Conservation (phyloP, 495 filamentous ascomycete genomes). For the Neurospora terricola region DNA sequence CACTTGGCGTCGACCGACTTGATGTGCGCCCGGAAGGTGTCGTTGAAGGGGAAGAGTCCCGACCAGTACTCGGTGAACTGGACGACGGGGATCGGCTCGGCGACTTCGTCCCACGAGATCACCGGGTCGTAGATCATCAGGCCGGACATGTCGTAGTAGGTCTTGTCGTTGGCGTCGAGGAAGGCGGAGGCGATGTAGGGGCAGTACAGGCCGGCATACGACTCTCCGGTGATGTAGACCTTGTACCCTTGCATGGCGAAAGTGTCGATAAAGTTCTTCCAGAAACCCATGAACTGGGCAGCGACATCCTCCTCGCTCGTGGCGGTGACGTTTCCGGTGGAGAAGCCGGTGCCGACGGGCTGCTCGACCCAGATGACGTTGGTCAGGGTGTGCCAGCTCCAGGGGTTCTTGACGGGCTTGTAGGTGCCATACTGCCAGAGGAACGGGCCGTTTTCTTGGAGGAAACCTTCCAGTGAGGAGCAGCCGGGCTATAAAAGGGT, state of each 20-base stretch:
- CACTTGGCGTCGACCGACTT: slow-evolving; percentile 46
- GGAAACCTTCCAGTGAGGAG: slow-evolving; percentile 55
- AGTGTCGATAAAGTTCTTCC: slow-evolving; percentile 57
- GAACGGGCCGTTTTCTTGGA: slow-evolving; percentile 73
- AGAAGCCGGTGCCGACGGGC: slow-evolving; percentile 68
- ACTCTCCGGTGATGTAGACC: slow-evolving; percentile 61
- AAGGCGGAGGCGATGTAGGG: slow-evolving; percentile 72
- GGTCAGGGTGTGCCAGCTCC: slow-evolving; percentile 62
- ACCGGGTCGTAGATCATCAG: slow-evolving; percentile 63
- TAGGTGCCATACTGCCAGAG: slow-evolving; percentile 61
- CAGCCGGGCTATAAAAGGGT: slow-evolving; percentile 42
- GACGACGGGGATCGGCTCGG: slow-evolving; percentile 45
- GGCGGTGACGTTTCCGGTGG: slow-evolving; percentile 50
- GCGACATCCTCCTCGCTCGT: slow-evolving; percentile 56
- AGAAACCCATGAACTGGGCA: slow-evolving; percentile 59
- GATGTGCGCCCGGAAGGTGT: slow-evolving; percentile 51
- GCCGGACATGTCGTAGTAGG: slow-evolving; percentile 56
- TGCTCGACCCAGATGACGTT: slow-evolving; percentile 72
- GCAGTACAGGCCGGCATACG: slow-evolving; percentile 67
- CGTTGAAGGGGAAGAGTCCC: slow-evolving; percentile 54
- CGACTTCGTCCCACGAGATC: slow-evolving; percentile 41
- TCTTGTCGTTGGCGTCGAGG: slow-evolving; percentile 56
- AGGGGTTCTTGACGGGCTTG: slow-evolving; percentile 54
- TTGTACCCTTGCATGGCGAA: slow-evolving; percentile 53
- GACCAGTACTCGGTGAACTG: slow-evolving; percentile 54